Base-by-base conservation (phyloP, 2,329 filamentous ascomycete genomes). In the Alternaria angustiovoidea region DNA sequence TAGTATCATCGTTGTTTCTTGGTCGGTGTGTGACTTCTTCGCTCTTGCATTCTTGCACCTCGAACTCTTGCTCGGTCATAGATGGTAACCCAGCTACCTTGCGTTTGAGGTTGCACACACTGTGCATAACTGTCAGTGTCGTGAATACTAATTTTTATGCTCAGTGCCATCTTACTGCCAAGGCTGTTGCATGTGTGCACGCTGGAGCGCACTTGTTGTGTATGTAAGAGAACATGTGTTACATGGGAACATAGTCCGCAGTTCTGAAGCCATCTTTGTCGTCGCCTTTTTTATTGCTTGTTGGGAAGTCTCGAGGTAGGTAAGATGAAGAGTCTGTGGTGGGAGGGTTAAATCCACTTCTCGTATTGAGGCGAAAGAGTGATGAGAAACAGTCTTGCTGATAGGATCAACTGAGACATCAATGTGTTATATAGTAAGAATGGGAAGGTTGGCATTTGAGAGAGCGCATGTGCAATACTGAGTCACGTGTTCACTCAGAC, bases 181-280 rank as follows among this genome's bases (percentile, higher is more conserved):
- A 12, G 49, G 26, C 16, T 22, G 28, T 7, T 30, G 42, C 55
- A 58, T 58, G 7, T 58, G 55, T 39, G 34, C 39, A n/a, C 55
- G 36, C 34, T 58, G 55, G 18, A 34, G 20, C 16, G 8, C 24
- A 18, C 49, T 58, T 14, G 22, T 47, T 9, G 43, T 24, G 9
- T 42, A 58, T 22, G 42, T 47, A 47, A 58, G 41, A 18, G 42
- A 58, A 39, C 49, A 54, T 11, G 49, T 30, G 26, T 54, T 54
- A 7, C 55, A 58, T 11, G 49, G 55, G 26, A 58, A 58, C 5
- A 14, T 20, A 30, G 41, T 58, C 26, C 49, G 49, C 11, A 11
- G 3, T 16, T 24, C 55, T 8, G 42, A 34, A 20, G 34, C 34
- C 55, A 58, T 58, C 5, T 41, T 47, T 11, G 7, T 34, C 4